Conservation (phyloP, 2,329 filamentous ascomycete genomes). For the Calonectria pseudoturangicola region DNA sequence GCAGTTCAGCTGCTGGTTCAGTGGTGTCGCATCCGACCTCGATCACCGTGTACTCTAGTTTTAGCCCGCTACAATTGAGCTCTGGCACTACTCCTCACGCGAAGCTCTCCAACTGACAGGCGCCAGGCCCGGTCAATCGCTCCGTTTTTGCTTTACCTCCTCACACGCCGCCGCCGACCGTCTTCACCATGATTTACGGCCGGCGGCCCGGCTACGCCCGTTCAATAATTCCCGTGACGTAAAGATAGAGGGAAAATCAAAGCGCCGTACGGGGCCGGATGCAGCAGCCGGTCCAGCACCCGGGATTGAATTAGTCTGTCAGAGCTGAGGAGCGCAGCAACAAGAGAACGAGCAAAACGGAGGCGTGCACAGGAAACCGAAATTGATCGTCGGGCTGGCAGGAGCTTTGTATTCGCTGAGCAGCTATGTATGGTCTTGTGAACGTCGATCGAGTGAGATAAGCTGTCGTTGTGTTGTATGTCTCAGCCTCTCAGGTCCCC, state of each 20-base stretch:
- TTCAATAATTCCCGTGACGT: constrained; percentile 28
- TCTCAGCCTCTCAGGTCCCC: background rate
- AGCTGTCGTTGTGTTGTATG: constrained; percentile 17
- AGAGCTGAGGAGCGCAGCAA: background rate
- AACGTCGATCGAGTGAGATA: background rate
- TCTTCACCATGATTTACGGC: constrained; percentile 21
- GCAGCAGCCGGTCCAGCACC: constrained; percentile 24
- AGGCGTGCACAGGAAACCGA: background rate
- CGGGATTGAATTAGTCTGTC: constrained; percentile 9
- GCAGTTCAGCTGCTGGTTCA: background rate
- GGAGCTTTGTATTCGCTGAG: constrained; percentile 1
- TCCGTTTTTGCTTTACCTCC: background rate
- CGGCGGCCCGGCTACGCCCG: constrained; percentile 35
- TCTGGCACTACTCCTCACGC: background rate
- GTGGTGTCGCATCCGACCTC: background rate
- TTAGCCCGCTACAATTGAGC: background rate
- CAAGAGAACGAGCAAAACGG: background rate
- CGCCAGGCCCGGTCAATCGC: background rate
- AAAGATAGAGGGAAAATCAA: constrained; percentile 25
- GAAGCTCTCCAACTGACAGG: background rate
- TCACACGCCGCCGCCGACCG: constrained; percentile 21
- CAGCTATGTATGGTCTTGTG: background rate
- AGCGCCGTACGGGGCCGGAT: constrained; percentile 29
- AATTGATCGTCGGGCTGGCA: constrained; percentile 1
- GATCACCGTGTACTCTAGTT: background rate